phyloP scores from a whole-genome alignment of 306 rosid species.

The Acacia melanoxylon region DNA sequence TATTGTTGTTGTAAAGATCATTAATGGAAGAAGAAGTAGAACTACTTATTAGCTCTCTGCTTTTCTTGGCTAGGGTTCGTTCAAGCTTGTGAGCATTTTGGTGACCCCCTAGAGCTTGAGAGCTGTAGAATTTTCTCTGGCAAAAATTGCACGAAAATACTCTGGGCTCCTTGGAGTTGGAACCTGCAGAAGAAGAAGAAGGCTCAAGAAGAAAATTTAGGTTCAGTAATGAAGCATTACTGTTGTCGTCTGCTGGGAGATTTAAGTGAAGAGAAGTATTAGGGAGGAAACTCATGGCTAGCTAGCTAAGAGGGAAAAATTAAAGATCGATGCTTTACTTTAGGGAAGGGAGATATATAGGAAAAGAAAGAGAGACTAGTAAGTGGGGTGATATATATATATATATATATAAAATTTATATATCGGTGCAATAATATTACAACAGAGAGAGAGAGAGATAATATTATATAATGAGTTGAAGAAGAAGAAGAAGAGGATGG shows the following conservation, averaged over 20 bases:
- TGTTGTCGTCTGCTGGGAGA: slow-evolving; percentile 29
- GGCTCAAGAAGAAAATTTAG: slow-evolving; percentile 72
- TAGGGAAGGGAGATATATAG: not conserved
- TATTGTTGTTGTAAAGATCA: slow-evolving; percentile 9
- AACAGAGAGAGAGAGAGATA: slow-evolving; percentile 28
- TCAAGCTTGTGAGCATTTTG: slow-evolving; percentile 95
- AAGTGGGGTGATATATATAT: slow-evolving; percentile 21
- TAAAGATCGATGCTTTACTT: not conserved
- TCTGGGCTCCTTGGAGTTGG: slow-evolving; percentile 42
- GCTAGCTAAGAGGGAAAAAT: not conserved
- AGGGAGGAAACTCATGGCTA: slow-evolving; percentile 62
- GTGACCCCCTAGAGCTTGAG: slow-evolving; percentile 92
- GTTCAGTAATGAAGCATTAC: slow-evolving; percentile 37
- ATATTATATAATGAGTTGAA: slow-evolving; percentile 21
- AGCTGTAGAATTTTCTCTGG: slow-evolving; percentile 80
- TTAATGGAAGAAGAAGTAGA: slow-evolving; percentile 47
- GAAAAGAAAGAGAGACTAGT: slow-evolving; percentile 10
- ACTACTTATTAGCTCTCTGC: slow-evolving; percentile 46
- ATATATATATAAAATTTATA: slow-evolving; percentile 9
- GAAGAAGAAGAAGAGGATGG: slow-evolving; percentile 29
- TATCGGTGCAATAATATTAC: slow-evolving; percentile 22
- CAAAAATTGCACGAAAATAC: slow-evolving; percentile 88
- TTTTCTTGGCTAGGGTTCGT: slow-evolving; percentile 85
- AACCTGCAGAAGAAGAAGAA: slow-evolving; percentile 32
- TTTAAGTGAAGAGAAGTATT: slow-evolving; percentile 52